Conservation (phyloP, 768 basidiomycete species). For the Lactarius vividus region DNA sequence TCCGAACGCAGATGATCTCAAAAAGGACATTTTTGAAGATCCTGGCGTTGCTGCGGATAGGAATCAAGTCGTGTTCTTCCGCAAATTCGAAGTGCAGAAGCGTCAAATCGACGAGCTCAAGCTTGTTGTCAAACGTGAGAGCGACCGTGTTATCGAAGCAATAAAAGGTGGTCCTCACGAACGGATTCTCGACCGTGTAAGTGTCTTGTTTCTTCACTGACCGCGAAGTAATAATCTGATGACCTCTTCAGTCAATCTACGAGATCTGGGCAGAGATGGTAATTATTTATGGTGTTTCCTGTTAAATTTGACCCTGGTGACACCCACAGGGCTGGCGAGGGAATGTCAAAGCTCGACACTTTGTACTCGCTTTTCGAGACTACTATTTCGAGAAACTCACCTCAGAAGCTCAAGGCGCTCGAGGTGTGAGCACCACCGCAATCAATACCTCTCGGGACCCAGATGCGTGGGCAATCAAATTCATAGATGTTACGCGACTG, state of each 20-base stretch:
- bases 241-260: constrained; percentile 6
- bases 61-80: constrained; percentile 26
- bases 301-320: neutral
- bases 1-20: neutral
- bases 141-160: constrained; percentile 22
- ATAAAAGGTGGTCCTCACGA: constrained; percentile 31
- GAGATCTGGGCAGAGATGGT: constrained; percentile 30
- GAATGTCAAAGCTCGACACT: constrained; percentile 25
- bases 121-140: constrained; percentile 25
- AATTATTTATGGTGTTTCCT: neutral
- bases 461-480: constrained; percentile 33
- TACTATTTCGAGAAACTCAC: constrained; percentile 32
- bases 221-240: neutral
- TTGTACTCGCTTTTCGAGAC: constrained; percentile 34
- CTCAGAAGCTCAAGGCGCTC: neutral
- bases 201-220: neutral
- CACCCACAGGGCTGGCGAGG: constrained; percentile 24
- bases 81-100: constrained; percentile 30
- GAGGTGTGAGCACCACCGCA: neutral
- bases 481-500: constrained; percentile 27
- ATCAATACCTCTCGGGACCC: neutral
- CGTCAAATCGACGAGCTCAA: constrained; percentile 20
- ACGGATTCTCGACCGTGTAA: constrained; percentile 25
- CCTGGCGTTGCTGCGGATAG: constrained; percentile 27
- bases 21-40: constrained; percentile 29